Conservation (phyloP, 2,329 filamentous ascomycete species). For the Capronia epimyces region DNA sequence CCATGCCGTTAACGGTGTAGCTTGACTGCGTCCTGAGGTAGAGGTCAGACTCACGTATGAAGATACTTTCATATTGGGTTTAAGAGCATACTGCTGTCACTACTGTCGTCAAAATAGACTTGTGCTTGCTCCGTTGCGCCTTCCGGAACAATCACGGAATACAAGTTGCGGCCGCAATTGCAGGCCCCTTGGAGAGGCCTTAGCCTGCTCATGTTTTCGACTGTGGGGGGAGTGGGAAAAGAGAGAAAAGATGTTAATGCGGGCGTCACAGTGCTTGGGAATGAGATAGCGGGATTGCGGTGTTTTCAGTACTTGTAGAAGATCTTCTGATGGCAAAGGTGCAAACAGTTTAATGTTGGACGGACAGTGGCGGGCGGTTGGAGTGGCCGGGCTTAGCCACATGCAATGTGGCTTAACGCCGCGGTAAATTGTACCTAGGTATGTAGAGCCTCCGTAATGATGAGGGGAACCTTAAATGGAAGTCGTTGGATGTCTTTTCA, state of each 20-base stretch:
- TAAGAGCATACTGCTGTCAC: conserved; percentile 61
- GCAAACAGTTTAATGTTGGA: neutral
- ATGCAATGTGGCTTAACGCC: neutral
- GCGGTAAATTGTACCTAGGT: neutral
- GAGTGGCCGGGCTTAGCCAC: neutral
- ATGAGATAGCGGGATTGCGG: neutral
- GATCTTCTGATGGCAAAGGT: neutral
- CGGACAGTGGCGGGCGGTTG: neutral
- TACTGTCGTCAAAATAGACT: conserved; percentile 69
- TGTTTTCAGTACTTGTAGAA: neutral
- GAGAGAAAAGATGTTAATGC: neutral
- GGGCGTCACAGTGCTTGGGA: neutral
- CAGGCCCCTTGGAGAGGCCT: conserved; percentile 64
- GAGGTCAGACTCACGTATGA: neutral
- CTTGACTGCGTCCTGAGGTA: conserved; percentile 55
- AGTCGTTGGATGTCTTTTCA: neutral
- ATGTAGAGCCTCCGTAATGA: no score
- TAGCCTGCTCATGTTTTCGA: conserved; percentile 18
- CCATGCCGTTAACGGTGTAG: conserved; percentile 70
- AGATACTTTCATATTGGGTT: neutral
- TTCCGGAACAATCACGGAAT: conserved; percentile 65
- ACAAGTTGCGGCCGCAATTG: conserved; percentile 79
- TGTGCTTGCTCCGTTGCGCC: conserved; percentile 53
- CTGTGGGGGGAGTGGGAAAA: neutral
- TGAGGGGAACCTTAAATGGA: neutral